A percentile compares a stretch with the other conserved stretches of the same genome.
These are phyloP conservation scores for Sugiyamaella chiloensis DNA, from an alignment of 805 yeast genomes.

Conservation along the genomic window DNA sequence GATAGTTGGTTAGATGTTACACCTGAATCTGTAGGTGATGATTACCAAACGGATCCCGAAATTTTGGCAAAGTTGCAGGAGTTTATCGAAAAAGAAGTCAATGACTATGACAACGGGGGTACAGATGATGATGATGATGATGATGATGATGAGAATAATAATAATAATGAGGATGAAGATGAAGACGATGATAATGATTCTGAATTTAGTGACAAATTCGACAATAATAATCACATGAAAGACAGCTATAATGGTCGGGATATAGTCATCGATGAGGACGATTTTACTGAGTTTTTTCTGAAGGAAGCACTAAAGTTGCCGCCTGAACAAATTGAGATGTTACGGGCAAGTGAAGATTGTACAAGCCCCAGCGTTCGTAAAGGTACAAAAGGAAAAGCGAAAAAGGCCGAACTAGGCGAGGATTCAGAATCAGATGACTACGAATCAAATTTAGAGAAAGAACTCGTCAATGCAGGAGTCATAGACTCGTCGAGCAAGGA, in stretches of 20 bases:
- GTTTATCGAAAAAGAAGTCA: slow-evolving; percentile 12
- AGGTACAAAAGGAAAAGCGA: neutral
- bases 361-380: neutral
- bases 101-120: too few relatives aligned
- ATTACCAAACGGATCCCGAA: too few relatives aligned
- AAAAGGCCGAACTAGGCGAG: slow-evolving; percentile 4
- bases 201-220: slow-evolving; percentile 17
- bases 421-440: slow-evolving; percentile 26
- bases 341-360: neutral
- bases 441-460: slow-evolving; percentile 14
- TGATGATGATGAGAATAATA: slow-evolving; percentile 19
- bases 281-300: slow-evolving; percentile 62
- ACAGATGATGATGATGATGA: slow-evolving; percentile 25
- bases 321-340: slow-evolving; percentile 23
- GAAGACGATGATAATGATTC: too few relatives aligned
- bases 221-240: slow-evolving; percentile 19
- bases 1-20: too few relatives aligned
- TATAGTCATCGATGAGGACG: slow-evolving; percentile 56
- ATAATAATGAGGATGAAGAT: slow-evolving; percentile 15
- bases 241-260: slow-evolving; percentile 22
- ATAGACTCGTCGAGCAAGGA: slow-evolving; percentile 12
- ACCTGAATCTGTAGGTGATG: too few relatives aligned
- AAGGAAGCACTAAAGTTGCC: slow-evolving; percentile 51
- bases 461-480: slow-evolving; percentile 17
- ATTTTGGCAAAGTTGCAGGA: slow-evolving; percentile 15